Base-by-base conservation (phyloP, 23 red algal species). In the Gracilaria caudata region DNA sequence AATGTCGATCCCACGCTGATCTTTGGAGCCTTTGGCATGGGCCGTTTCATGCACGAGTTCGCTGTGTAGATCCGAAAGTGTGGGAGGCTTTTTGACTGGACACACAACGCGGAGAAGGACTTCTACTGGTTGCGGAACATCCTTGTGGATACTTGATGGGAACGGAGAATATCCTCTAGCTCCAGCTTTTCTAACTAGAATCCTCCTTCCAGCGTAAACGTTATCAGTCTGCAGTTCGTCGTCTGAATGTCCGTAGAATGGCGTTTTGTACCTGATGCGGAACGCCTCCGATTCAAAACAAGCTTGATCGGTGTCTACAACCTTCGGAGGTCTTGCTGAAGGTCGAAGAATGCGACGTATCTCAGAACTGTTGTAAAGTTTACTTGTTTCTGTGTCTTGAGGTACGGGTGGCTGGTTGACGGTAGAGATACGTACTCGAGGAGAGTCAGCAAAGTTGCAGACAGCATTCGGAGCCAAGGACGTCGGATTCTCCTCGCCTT, bases 231-330 rank as follows among this genome's bases (percentile, higher is more conserved):
- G 37, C 19, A 26, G 60, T 56, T 86, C 82, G 49, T 86, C 82
- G 14, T 68, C 82, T 25, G 43, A 41, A 1, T 86, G 20, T 47
- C 82, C 82, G 65, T 86, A 86, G 49, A 86, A 86, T 25, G 82
- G 82, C 3, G 82, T 86, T 24, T 64, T 74, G 33, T 86, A 86
- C 43, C 58, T 73, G 82, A 86, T 86, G 39, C 70, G 70, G 70
- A 75, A 75, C 40, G 70, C 70, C 19, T 75, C 25, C 12, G 61
- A 66, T 35, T 0, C 29, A 16, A 75, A 47, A 49, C 20, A 75
- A 47, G 37, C 19, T 75, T 47, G 70, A 47, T 75, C 70, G 70
- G 12, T 25, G 20, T 75, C 70, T 56, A 68, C 21, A 51, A 72
- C 65, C 61, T 32, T 40, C 36, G 82, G 82, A 28, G 82, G 82